Conservation (phyloP, 2,329 filamentous ascomycete species). For the Macroventuria anomochaeta region DNA sequence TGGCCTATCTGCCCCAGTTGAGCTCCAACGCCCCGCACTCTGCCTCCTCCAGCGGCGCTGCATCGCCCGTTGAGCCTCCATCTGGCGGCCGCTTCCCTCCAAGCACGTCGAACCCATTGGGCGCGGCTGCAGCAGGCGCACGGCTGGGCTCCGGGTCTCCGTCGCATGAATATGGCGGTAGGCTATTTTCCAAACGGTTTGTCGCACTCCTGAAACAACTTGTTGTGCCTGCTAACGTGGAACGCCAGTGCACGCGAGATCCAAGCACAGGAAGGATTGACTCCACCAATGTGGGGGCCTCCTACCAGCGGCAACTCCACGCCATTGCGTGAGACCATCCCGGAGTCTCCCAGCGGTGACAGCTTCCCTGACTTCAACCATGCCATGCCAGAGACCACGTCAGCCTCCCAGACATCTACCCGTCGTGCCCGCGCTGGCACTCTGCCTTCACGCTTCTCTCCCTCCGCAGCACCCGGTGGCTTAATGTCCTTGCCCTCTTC, state of each 20-base stretch:
- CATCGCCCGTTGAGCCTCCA: conserved; percentile 78
- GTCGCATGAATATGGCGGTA: conserved; percentile 81
- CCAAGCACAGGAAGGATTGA: conserved; percentile 90
- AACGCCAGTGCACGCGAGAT: conserved; percentile 84
- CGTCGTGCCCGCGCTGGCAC: conserved; percentile 90
- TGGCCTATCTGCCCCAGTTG: conserved; percentile 78
- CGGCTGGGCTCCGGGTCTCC: conserved; percentile 93
- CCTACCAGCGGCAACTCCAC: conserved; percentile 97
- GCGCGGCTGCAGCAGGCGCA: conserved; percentile 60
- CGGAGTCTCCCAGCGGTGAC: conserved; percentile 90
- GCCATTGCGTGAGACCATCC: conserved; percentile 94
- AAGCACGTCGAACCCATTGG: conserved; percentile 64
- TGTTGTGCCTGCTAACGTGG: conserved; percentile 38
- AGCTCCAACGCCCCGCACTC: conserved; percentile 73
- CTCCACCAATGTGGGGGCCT: conserved; percentile 81
- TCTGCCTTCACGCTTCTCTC: conserved; percentile 92
- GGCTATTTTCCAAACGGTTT: conserved; percentile 92
- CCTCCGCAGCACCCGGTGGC: conserved; percentile 69
- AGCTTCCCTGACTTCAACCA: conserved; percentile 90
- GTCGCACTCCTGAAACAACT: conserved; percentile 49
- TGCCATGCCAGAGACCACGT: conserved; percentile 67
- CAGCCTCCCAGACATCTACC: conserved; percentile 66
- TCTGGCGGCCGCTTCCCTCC: conserved; percentile 76
- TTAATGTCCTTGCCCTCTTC: conserved; percentile 53
- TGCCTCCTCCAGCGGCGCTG: conserved; percentile 78